Base-by-base conservation (phyloP, 768 basidiomycete genomes). In the Mycena rosella region DNA sequence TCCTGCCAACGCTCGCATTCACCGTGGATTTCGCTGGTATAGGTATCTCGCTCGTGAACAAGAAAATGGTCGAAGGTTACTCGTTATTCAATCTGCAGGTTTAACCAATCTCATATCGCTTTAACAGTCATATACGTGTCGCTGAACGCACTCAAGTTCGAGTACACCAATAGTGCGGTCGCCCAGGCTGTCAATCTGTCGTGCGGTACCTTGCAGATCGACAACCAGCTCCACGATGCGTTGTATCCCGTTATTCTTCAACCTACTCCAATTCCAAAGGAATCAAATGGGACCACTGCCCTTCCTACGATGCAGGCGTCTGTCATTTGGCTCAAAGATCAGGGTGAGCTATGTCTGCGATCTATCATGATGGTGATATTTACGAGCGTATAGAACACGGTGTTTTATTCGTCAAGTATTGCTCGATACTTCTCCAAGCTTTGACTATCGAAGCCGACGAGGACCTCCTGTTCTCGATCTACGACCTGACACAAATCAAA, bases 191-290 rank as follows among this genome's bases (percentile, higher is more conserved):
- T 96, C 59, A 94, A 88, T 53, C 42, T 99, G 38, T 88, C 91
- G 10, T 93, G 92, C 74, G 94, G 93, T n/a, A 90, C 86, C 72
- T 84, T 99, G 14, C 96, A 99, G 77, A 87, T 99, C 65, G 98
- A 99, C 81, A 99, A 99, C 75, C 98, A 99, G 76, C 87, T 99
- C 15, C 97, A 99, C 66, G 98, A 99, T 64, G 96, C 96, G 20
- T 76, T 96, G 15, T 99, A 91, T 82, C 96, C 98, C 2, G 96
- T 99, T 61, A 89, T 99, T 61, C 83, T 99, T 48, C 97, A 99
- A 75, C 97, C 98, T 0, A 96, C 95, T 9, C 94, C 96, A 0
- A 86, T 98, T 34, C 85, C 91, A 9, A 92, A 89, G 73, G 89
- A 94, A 68, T 87, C 87, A 0, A 89, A 86, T 62, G 90, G 89